These are phyloP conservation scores for Neonectria magnoliae DNA, from an alignment of 2,329 filamentous ascomycete species.

Conservation along the genomic window DNA sequence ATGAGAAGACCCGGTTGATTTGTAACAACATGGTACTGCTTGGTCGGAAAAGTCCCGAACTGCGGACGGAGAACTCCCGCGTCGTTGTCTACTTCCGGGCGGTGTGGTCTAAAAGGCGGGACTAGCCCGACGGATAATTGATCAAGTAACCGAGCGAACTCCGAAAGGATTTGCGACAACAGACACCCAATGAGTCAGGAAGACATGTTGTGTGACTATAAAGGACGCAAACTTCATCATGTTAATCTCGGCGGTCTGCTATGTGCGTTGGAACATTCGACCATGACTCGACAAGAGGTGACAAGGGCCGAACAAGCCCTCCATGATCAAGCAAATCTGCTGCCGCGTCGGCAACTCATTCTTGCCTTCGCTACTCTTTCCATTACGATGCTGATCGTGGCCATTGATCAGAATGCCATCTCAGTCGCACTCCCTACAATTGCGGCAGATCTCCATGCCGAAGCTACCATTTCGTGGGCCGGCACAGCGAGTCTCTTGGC, in stretches of 20 bases:
- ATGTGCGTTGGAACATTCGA: background rate
- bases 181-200: background rate
- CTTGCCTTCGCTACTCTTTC: constrained; percentile 63
- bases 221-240: background rate
- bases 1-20: background rate
- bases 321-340: constrained; percentile 66
- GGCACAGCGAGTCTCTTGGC: constrained; percentile 64
- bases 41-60: background rate
- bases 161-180: background rate
- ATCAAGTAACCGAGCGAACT: background rate
- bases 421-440: constrained; percentile 62
- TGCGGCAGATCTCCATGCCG: constrained; percentile 56
- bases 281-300: constrained; percentile 17
- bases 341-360: constrained; percentile 60
- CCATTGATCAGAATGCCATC: constrained; percentile 68
- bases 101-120: background rate
- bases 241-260: background rate
- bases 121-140: background rate
- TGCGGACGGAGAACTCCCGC: background rate
- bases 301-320: constrained; percentile 54
- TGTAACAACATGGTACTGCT: background rate
- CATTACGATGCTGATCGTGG: constrained; percentile 63
- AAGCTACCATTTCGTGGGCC: constrained; percentile 65
- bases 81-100: background rate
- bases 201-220: background rate